Base-by-base conservation (phyloP, 2,329 filamentous ascomycete species). In the Didymellaceae sp. region DNA sequence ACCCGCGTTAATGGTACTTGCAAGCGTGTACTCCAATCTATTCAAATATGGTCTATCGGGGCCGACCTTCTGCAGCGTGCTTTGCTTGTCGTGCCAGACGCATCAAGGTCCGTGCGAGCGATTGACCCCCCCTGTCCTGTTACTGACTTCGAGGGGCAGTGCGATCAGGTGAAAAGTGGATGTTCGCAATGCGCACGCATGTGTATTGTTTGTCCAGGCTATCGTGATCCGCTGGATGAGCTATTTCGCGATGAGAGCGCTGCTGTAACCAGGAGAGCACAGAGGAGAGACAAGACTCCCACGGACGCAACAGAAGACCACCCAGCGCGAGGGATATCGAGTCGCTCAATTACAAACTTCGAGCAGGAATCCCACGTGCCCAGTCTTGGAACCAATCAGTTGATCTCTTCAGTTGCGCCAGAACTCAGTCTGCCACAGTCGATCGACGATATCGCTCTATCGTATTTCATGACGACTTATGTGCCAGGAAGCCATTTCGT, bases 401-500 rank as follows among this genome's bases (percentile, higher is more conserved):
- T 6, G 2, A 30, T 14, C 16, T 17, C 16, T 4, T 44, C 18
- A 4, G 33, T 8, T 17, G 10, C 28, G 18, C 40, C 28, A 30
- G 14, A 21, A 41, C 11, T 33, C n/a, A 42, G 18, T 24, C 5
- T 45, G 14, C 20, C 37, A 11, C 46, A 47, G 17, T 38, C 42
- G 1, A 28, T 49, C 13, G 38, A 53, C 24, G 25, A 48, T 34
- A 20, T 58, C 4, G 55, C 54, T 16, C 5, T 57, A 5, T 22
- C 45, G 7, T 18, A 58, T n/a, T 60, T 60, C 45, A 55, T 63
- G 51, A 37, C 43, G 6, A 48, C 51, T 2, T 60, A 62, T 24
- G 31, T 62, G 3, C 58, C 58, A 17, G 57, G 52, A 38, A 62
- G 58, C 43, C 57, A 55, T 32, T 63, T 55, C 14, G 53, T 53